Evolutionary conservation across 257 asterid genomes (phyloP), one percentile per base, ranked within the genome.

Genomic region (Salvia hispanica): DNA sequence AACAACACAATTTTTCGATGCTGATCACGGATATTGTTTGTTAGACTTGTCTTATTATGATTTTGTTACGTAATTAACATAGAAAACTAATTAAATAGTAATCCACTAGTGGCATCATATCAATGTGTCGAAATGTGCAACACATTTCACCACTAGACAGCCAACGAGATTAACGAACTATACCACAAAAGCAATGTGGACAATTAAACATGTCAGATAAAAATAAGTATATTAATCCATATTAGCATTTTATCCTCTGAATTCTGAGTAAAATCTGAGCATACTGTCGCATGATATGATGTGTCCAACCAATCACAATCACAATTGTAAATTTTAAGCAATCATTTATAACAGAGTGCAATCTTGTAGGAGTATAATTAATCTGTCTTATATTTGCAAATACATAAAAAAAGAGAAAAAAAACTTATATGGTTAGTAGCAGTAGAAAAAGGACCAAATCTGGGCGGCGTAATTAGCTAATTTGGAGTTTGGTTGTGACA

Each of bases 131-230:
- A 42, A 45, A 53, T 58, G 76, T 72, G 68, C 37, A 21, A 13
- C 72, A 64, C 68, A 56, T 65, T 57, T 25, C 31, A 25, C 31
- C 31, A 25, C 31, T 55, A 18, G 46, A 60, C 36, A 45, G 51
- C 57, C 45, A 52, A 71, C 70, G 33, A 42, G 47, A 53, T 28
- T 42, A 71, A 62, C 58, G 44, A 72, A 62, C 52, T 39, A 7
- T 36, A 37, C 52, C 44, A 58, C 47, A 37, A 67, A 33, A 56
- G 21, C 52, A 48, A 70, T 39, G 56, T 5, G 37, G 55, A 13
- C 31, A 51, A n/a, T n/a, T n/a, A n/a, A 16, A 51, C 43, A 39
- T 39, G 56, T 7, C 57, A 51, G 34, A 18, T 18, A 51, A 9
- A 51, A 50, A 51, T 33, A 51, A 8, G 6, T 5, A 16, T 7